Evolutionary conservation across 2,329 filamentous ascomycete species (phyloP).

Genomic region (Fusarium denticulatum): DNA sequence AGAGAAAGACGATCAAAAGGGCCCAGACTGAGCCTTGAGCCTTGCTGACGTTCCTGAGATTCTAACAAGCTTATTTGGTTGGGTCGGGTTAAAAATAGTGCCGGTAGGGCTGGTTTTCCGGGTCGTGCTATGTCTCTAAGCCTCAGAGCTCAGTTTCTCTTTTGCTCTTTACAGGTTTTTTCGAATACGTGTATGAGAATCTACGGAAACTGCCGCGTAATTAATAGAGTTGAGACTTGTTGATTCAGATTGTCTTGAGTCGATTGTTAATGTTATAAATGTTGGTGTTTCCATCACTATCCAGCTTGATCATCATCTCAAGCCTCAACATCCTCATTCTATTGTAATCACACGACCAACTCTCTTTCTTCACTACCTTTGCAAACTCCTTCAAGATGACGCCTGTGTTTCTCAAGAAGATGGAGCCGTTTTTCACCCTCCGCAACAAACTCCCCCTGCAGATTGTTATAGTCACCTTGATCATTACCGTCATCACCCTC

Average conservation of each 20-base stretch:
- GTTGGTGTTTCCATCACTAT: not conserved
- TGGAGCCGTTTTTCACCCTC: not conserved
- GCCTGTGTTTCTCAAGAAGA: not conserved
- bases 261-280: not conserved
- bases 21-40: not conserved
- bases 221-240: not conserved
- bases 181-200: not conserved
- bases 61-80: not conserved
- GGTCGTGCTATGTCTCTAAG: not conserved
- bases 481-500: conserved; percentile 14
- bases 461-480: not conserved
- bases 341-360: not conserved
- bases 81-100: not conserved
- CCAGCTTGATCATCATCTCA: not conserved
- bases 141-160: conserved; percentile 5
- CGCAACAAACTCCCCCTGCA: not conserved
- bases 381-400: not conserved
- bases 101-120: not conserved
- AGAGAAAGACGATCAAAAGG: not conserved
- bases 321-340: not conserved
- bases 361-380: not conserved
- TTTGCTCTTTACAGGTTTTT: not conserved
- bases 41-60: not conserved
- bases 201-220: not conserved
- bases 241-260: not conserved